Evolutionary conservation across 179 eudicot genomes (phyloP), one percentile per base, ranked within the genome.

Genomic region (Drosera spatulata): DNA sequence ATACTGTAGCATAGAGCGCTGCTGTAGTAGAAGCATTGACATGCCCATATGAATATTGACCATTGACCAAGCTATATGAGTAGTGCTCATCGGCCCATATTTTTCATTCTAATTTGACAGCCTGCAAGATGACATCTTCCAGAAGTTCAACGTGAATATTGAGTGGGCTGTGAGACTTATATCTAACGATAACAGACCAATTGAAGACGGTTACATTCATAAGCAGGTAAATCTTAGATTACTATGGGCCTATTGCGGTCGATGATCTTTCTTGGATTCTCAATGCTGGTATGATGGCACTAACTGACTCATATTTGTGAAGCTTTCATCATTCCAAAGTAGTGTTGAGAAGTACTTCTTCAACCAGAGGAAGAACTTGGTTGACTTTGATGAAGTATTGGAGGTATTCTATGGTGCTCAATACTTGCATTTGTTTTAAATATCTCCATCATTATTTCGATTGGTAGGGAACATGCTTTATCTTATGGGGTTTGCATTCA

Each of bases 101-200:
- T 22, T 22, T 22, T 39, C 41, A 40, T 51, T 47, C 58, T 50
- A 54, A 47, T 61, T 53, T 64, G 56, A 67, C 87, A 93, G 99
- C 84, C 77, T 93, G 75, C 94, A 93, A 77, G 99, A 93, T 77
- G 97, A 93, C 78, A 93, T 93, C 82, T 90, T 93, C 73, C 94
- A 86, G 67, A 93, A 93, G 81, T 93, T 90, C 67, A 83, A 90
- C 73, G 89, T 83, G 73, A 97, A 93, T 75, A 86, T 85, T 53
- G 91, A 77, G 68, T 90, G 95, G 97, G 97, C 97, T 39, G 87
- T 93, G 56, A 75, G 65, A 43, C 80, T 90, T 60, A 90, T 93
- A 71, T 84, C 97, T 66, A 86, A 83, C 38, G 97, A 93, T 71
- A 88, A 86, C 76, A 22, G 86, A 63, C 95, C 99, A 11, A 90